A percentile compares a stretch with the other conserved stretches of the same genome.
Conservation (phyloP, 2,329 filamentous ascomycete genomes). For the Colletotrichum higginsianum region DNA sequence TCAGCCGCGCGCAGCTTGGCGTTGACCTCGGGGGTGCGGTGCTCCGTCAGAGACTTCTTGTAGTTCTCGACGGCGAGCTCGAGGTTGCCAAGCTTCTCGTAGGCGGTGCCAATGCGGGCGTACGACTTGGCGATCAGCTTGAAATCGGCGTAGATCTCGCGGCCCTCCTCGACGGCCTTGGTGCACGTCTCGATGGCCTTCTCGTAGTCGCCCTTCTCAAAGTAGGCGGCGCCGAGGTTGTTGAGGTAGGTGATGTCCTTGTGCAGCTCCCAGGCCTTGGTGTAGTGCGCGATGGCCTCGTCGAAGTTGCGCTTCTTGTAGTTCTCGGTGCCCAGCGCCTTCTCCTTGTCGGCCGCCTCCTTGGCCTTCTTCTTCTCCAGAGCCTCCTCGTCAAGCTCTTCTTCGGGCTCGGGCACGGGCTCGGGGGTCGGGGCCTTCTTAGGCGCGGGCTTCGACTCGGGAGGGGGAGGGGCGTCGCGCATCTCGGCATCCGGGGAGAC, state of each 20-base stretch:
- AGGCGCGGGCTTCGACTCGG: conserved; percentile 59
- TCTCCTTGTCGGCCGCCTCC: conserved; percentile 93
- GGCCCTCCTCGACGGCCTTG: conserved; percentile 90
- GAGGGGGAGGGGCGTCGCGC: conserved; percentile 72
- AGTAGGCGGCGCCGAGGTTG: conserved; percentile 94
- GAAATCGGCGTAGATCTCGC: conserved; percentile 93
- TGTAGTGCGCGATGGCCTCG: conserved; percentile 93
- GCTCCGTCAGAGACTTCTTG: conserved; percentile 94
- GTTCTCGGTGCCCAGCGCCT: conserved; percentile 91
- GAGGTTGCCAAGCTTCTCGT: conserved; percentile 91
- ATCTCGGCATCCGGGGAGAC: conserved; percentile 80
- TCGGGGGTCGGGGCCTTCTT: conserved; percentile 71
- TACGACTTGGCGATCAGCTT: conserved; percentile 99
- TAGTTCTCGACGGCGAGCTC: conserved; percentile 88
- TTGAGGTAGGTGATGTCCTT: conserved; percentile 99
- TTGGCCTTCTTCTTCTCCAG: conserved; percentile 90
- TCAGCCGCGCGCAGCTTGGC: conserved; percentile 93
- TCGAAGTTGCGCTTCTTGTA: conserved; percentile 99
- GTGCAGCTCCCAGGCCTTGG: conserved; percentile 92
- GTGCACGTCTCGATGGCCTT: conserved; percentile 89
- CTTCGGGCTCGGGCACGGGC: conserved; percentile 76
- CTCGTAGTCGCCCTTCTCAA: conserved; percentile 95
- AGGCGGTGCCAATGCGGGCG: conserved; percentile 91
- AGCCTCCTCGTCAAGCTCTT: conserved; percentile 86
- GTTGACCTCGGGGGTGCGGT: conserved; percentile 94